These are phyloP conservation scores for Asterophora parasitica DNA, from an alignment of 768 basidiomycete genomes.

Conservation along the genomic window DNA sequence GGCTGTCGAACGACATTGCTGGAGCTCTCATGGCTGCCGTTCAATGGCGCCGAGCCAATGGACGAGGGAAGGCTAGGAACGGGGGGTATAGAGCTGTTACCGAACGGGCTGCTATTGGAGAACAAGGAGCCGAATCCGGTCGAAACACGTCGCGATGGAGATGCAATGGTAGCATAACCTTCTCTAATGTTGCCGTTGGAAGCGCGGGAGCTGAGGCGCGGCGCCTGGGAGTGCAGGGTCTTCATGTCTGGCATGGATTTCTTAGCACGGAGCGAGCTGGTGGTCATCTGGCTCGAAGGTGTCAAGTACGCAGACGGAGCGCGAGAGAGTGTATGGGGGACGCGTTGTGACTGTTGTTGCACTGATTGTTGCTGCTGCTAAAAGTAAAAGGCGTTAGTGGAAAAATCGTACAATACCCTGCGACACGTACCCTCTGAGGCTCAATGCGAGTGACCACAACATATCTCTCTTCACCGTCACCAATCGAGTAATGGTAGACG, in stretches of 20 bases:
- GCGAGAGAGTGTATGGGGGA: conserved; percentile 69
- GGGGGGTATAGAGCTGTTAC: conserved; percentile 51
- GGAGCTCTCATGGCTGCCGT: conserved; percentile 39
- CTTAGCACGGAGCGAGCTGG: conserved; percentile 75
- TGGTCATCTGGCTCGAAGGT: conserved; percentile 44
- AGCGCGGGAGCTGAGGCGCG: conserved; percentile 72
- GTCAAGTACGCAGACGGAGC: conserved; percentile 78
- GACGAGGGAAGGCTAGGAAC: conserved; percentile 72
- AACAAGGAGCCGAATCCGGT: conserved; percentile 70
- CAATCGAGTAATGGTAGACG: conserved; percentile 90
- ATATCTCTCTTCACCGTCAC: conserved; percentile 88
- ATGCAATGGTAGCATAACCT: conserved; percentile 84
- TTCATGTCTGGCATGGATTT: conserved; percentile 99
- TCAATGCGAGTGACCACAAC: conserved; percentile 93
- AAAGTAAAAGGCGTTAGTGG: conserved; percentile 5
- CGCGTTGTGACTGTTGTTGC: conserved; percentile 41
- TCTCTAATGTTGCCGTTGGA: conserved; percentile 87
- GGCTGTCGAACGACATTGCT: conserved; percentile 77
- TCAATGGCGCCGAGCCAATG: conserved; percentile 41
- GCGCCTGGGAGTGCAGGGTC: conserved; percentile 73
- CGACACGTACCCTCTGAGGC: conserved; percentile 63
- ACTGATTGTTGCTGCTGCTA: conserved; percentile 37
- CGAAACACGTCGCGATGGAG: conserved; percentile 74
- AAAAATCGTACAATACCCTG: neutral
- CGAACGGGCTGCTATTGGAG: conserved; percentile 46